Conservation (phyloP, 225 moss, liverwort and hornwort genomes). For the Rhytidiadelphus loreus region DNA sequence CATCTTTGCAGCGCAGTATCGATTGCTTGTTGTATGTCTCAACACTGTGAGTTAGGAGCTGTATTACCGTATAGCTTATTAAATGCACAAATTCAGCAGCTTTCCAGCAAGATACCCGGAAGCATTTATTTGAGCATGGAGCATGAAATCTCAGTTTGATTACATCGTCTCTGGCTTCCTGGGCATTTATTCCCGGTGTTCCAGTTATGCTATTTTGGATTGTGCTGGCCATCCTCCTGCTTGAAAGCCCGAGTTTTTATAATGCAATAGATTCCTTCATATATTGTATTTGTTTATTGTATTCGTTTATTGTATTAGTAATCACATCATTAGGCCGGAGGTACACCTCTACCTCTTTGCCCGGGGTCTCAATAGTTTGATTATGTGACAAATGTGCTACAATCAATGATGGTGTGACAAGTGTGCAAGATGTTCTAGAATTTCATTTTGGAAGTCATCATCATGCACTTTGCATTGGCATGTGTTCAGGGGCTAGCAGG, state of each 20-base stretch:
- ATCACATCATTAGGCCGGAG: neutral
- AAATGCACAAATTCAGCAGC: neutral
- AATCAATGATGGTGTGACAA: neutral
- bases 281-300: neutral
- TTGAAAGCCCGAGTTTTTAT: neutral
- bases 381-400: too few species aligned
- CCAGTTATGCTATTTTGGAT: neutral
- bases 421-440: neutral
- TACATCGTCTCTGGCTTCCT: neutral
- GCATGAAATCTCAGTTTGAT: neutral
- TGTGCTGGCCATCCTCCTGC: neutral
- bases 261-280: neutral
- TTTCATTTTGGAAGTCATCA: neutral
- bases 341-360: neutral
- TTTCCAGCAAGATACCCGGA: neutral
- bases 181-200: neutral
- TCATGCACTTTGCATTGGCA: neutral
- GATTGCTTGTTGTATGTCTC: neutral
- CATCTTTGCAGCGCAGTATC: neutral
- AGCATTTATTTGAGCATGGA: neutral
- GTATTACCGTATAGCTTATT: neutral
- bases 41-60: neutral
- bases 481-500: conserved; percentile 12
- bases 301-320: neutral
- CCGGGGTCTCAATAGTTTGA: neutral